Base-by-base conservation (phyloP, 148 eudicot genomes). In the Rhododendron vialii region DNA sequence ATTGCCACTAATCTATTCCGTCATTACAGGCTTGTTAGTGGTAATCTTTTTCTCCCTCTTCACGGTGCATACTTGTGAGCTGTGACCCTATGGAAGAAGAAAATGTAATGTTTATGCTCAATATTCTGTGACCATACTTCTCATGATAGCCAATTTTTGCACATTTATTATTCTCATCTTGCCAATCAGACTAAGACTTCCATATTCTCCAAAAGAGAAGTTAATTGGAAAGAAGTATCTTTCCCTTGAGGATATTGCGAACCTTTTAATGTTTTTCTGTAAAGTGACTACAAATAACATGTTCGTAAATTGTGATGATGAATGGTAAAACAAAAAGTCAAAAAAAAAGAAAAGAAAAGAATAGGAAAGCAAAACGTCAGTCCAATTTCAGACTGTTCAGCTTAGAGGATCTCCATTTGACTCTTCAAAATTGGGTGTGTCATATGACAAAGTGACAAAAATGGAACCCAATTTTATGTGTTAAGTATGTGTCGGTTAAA, bases 1-100 rank as follows among this genome's bases (percentile, higher is more conserved):
- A 91, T 94, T 69, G 85, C 87, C 47, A 91, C 95, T 61, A 92
- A 94, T 89, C 93, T 92, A 69, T 91, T 92, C 85, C 93, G 94
- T 82, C 86, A 94, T 81, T 83, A 85, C 88, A 85, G 73, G 82
- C 73, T 85, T 84, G 22, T 94, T 7, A 85, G 86, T 45, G 91
- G 94, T 94, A 92, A 81, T 85, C 48, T 55, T 26, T 81, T 18
- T 18, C 53, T 80, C 12, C 82, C 43, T 61, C 30, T 28, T 17
- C 20, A 4, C 4, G 20, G 75, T 28, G 75, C 75, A 36, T 69
- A 11, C 24, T 35, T 7, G 79, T 35, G 24, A 75, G 50, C 6
- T 41, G 43, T 41, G 45, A 41, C 78, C 33, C 5, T 67, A 26
- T 67, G 74, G 74, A 67, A 67, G 30, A 67, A 67, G n/a, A 61